Base-by-base conservation (phyloP, 768 basidiomycete species). In the Lentinula guzmanii region DNA sequence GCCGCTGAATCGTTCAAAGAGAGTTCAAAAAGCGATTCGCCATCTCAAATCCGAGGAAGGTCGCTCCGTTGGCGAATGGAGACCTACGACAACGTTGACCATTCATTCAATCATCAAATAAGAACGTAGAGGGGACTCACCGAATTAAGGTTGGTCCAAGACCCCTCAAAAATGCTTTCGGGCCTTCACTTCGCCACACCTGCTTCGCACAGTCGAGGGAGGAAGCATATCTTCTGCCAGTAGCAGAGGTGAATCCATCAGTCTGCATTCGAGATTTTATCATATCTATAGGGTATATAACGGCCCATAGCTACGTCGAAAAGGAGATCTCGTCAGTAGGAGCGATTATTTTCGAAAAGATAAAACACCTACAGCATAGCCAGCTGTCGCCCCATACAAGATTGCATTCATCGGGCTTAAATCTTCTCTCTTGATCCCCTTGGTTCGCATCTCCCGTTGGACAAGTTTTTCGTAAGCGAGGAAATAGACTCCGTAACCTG, bases 181-280 rank as follows among this genome's bases (percentile, higher is more conserved):
- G 77, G 10, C 95, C 96, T 71, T 96, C 93, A 8, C 86, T 82
- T 60, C 84, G 77, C 89, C 88, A 95, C 16, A 94, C 87, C 58
- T 84, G 90, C 37, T 86, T 83, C 35, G 91, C 86, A 65, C 93
- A 95, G 69, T 97, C 88, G 37, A 93, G 68, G 13, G 91, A 86
- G 15, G 90, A 90, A 34, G 79, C 80, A 73, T 97, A 98, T 69
- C 91, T 92, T 66, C 88, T 88, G 33, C 89, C 88, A 46, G 86
- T 87, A 15, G 86, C 77, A 3, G 85, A 74, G 10, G 84, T 79
- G 72, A 95, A 94, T 0, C 88, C 91, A 69, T 98, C 96, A 0
- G 95, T 97, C 75, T 98, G 96, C 81, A 98, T 90, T 58, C 94
- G 86, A 31, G 93, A 93, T 71, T 98, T 98, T 69, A 98, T 86